Base-by-base conservation (phyloP, 1,284 basidiomycete species). In the Moniliella sp. region DNA sequence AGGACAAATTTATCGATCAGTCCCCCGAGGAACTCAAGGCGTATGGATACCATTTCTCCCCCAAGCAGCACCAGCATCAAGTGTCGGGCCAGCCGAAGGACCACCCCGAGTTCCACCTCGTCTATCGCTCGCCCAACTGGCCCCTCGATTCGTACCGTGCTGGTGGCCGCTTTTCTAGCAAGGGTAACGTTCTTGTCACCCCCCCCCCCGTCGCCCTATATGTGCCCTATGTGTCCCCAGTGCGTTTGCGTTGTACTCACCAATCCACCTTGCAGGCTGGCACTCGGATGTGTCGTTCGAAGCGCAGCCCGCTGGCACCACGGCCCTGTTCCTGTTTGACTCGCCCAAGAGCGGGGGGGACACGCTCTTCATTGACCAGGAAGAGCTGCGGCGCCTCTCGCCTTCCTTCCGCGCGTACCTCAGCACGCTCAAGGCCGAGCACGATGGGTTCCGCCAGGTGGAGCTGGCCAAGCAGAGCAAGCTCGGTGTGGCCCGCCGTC, bases 381-480 rank as follows among this genome's bases (percentile, higher is more conserved):
- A n/a, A n/a, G n/a, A n/a, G n/a, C n/a, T n/a, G n/a, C n/a, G n/a
- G n/a, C n/a, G n/a, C n/a, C 65, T 80, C 14, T 78, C 76, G 0
- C 71, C 75, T 0, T 65, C 67, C 35, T 76, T 81, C 47, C 68
- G 76, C 21, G 68, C 69, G 13, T 78, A 78, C 66, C 65, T 81
- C 31, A 70, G 72, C 43, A 76, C 73, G 1, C 65, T 78, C 30
- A 74, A 71, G 45, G 76, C 75, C 3, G 66, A 77, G 9, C 78
- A 81, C 57, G 78, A 76, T 67, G 63, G 71, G 25, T 65, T 75
- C 13, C 74, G 76, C 59, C 78, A 81, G 48, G 78, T 76, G 10
- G 64, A 74, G 1, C 75, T 71, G 54, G 76, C 75, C 5, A 67
- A 72, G 16, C 63, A 70, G 1, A 75, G 76, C 15, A n/a, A n/a